A percentile compares a stretch with the other conserved stretches of the same genome.
phyloP scores from a whole-genome alignment of 2,329 filamentous ascomycete genomes.

The Calycina herbarum region DNA sequence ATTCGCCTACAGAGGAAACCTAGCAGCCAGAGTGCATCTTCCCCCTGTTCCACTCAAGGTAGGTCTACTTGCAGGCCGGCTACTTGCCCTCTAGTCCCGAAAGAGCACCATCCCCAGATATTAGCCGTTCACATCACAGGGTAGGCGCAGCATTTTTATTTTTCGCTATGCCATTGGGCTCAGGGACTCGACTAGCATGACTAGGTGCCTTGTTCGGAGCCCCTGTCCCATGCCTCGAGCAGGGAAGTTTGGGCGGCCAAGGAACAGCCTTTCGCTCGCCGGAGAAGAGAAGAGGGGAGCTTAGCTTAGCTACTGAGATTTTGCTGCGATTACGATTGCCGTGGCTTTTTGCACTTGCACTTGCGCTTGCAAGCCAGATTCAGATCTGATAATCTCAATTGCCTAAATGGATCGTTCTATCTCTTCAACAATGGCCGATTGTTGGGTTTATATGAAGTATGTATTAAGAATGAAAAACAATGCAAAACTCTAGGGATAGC shows the following conservation, averaged over 20 bases:
- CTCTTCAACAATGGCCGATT: no score
- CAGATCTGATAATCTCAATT: background rate
- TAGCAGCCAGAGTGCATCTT: conserved; percentile 1
- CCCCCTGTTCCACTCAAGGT: background rate
- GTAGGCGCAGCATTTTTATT: conserved; percentile 17
- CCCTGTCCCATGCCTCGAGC: conserved; percentile 10
- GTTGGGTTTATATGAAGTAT: no score
- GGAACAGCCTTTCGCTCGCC: conserved; percentile 5
- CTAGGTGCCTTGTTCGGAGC: background rate
- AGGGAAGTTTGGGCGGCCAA: background rate
- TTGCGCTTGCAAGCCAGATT: background rate
- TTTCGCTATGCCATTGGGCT: conserved; percentile 25
- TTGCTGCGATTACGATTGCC: no score
- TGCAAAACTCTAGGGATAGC: background rate
- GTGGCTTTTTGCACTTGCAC: no score
- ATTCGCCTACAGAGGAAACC: background rate
- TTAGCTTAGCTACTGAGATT: no score
- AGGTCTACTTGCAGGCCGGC: background rate
- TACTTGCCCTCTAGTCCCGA: background rate
- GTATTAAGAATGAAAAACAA: background rate
- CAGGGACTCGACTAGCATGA: conserved; percentile 10
- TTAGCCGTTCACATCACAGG: conserved; percentile 26
- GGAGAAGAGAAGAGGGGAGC: background rate
- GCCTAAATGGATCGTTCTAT: no score
- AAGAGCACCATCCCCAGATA: conserved; percentile 22